Evolutionary conservation across 176 grass and related monocot genomes (phyloP).

Genomic region (Themeda triandra): DNA sequence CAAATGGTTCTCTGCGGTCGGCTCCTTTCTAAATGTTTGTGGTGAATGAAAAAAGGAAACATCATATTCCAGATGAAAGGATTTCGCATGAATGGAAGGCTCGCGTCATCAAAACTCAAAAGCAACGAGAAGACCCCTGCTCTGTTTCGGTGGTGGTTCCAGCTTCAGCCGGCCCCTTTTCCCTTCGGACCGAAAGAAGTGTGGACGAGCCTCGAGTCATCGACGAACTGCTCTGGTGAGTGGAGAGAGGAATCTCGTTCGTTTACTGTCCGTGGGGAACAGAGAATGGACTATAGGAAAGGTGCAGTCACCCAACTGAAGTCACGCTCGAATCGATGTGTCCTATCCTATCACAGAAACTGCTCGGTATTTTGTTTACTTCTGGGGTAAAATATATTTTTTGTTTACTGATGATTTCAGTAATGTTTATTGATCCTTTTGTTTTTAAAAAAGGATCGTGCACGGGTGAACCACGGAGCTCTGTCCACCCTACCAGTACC

Average conservation of each 20-base stretch:
- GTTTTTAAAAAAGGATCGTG: background rate
- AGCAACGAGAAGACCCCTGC: background rate
- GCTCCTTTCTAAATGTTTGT: background rate
- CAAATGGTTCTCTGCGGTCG: background rate
- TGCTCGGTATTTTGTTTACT: background rate
- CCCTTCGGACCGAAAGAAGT: background rate
- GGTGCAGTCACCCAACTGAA: background rate
- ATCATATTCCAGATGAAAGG: too few species aligned
- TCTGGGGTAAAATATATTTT: too few species aligned
- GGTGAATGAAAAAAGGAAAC: too few species aligned
- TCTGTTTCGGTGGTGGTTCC: too few species aligned
- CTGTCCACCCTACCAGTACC: too few species aligned
- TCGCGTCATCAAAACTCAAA: background rate
- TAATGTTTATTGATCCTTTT: background rate
- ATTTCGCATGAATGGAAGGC: too few species aligned
- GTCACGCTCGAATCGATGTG: background rate
- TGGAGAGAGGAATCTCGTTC: background rate
- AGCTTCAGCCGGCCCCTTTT: background rate
- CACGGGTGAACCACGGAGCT: too few species aligned
- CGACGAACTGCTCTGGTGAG: background rate
- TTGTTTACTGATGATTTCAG: too few species aligned
- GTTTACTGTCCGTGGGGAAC: background rate
- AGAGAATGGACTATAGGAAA: background rate
- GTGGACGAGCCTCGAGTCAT: background rate
- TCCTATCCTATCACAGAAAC: background rate